Evolutionary conservation across 2,329 filamentous ascomycete genomes (phyloP).

Genomic region (Apiospora rasikravindrae): DNA sequence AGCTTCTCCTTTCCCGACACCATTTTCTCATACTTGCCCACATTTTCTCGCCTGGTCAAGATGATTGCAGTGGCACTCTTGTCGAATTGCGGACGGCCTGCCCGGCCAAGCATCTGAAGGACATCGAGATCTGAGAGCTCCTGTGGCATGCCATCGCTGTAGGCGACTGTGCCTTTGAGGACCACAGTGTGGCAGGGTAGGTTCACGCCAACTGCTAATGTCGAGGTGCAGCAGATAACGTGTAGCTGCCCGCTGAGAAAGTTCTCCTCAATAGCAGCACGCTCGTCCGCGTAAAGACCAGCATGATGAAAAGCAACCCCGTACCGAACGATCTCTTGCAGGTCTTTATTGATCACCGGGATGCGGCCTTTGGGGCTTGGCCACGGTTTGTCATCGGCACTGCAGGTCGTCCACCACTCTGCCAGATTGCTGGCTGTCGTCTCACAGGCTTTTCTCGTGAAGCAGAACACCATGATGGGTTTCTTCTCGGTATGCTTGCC

Average conservation of each 20-base stretch:
- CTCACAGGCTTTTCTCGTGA: conserved; percentile 73
- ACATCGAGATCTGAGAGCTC: conserved; percentile 84
- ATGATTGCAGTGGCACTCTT: conserved; percentile 78
- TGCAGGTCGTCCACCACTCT: conserved; percentile 64
- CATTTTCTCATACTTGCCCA: conserved; percentile 72
- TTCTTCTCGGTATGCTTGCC: conserved; percentile 70
- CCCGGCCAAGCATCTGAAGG: conserved; percentile 90
- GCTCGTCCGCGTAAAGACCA: conserved; percentile 69
- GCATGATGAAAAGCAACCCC: conserved; percentile 87
- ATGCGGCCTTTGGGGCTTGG: conserved; percentile 57
- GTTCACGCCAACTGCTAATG: conserved; percentile 83
- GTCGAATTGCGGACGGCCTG: conserved; percentile 84
- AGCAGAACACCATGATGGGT: conserved; percentile 84
- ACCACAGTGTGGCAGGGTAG: conserved; percentile 83
- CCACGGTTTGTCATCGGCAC: conserved; percentile 65
- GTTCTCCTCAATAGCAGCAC: conserved; percentile 67
- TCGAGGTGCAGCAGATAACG: conserved; percentile 88
- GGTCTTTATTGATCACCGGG: conserved; percentile 60
- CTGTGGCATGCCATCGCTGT: conserved; percentile 61
- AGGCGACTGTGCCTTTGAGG: conserved; percentile 78
- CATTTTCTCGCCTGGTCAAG: conserved; percentile 72
- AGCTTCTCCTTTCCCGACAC: conserved; percentile 74
- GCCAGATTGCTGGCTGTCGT: conserved; percentile 71
- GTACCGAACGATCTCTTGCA: conserved; percentile 54
- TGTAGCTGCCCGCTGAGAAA: conserved; percentile 75